Conservation (phyloP, 1,139 yeast species). For the Groenewaldozyma auringiensis region DNA sequence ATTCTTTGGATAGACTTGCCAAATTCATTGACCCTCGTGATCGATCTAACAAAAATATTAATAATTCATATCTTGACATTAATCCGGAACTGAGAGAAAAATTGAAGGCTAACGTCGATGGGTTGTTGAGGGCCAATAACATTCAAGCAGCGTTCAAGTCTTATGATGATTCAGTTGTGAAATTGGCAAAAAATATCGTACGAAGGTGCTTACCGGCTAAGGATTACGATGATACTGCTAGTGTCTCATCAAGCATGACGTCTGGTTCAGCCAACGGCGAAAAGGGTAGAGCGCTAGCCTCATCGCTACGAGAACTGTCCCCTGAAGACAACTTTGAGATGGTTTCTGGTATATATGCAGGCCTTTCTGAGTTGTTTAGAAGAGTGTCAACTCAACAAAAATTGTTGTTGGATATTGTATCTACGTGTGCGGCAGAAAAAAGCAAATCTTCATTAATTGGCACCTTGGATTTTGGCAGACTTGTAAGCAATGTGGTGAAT, state of each 20-base stretch:
- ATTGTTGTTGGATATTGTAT: conserved; percentile 61
- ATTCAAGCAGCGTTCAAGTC: conserved; percentile 54
- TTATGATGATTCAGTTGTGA: conserved; percentile 60
- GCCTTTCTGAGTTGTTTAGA: conserved; percentile 64
- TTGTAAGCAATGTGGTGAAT: conserved; percentile 60
- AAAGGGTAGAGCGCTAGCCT: conserved; percentile 37
- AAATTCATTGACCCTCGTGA: conserved; percentile 21
- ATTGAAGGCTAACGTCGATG: conserved; percentile 43
- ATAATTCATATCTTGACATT: conserved; percentile 33
- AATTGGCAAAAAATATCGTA: conserved; percentile 68
- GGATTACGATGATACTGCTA: conserved; percentile 21
- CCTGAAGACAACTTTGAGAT: conserved; percentile 68
- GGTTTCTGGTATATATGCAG: conserved; percentile 54
- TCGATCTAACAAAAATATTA: conserved; percentile 13
- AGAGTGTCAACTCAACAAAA: conserved; percentile 75
- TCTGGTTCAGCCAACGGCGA: conserved; percentile 23
- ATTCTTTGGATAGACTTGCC: conserved; percentile 47
- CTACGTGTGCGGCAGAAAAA: conserved; percentile 35
- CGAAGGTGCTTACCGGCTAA: conserved; percentile 51
- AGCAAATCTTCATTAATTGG: conserved; percentile 5
- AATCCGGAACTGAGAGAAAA: conserved; percentile 34
- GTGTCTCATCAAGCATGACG: conserved; percentile 22
- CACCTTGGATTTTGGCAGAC: conserved; percentile 29
- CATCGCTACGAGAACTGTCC: conserved; percentile 53
- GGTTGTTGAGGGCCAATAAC: conserved; percentile 56